Evolutionary conservation across 208 protist species (phyloP).

Genomic region (Trypanosomatidae sp.): DNA sequence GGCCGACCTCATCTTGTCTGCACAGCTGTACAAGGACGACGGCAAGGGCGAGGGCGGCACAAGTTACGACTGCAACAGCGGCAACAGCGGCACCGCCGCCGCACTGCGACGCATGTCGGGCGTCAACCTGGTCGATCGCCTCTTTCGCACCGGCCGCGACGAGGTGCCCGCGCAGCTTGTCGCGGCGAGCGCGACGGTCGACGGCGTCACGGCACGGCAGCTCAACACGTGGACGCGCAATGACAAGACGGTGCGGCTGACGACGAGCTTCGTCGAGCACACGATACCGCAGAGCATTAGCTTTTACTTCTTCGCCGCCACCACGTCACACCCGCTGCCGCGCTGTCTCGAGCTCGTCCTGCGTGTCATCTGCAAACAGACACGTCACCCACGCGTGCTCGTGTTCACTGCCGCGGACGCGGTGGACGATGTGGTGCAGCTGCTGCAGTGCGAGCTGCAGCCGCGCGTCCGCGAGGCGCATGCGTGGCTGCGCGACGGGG

Average conservation of each 20-base stretch:
- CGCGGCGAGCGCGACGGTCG: slow-evolving; percentile 72
- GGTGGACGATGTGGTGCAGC: slow-evolving; percentile 13
- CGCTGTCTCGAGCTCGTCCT: slow-evolving; percentile 27
- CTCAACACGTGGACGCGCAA: slow-evolving; percentile 84
- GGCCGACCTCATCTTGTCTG: slow-evolving; percentile 58
- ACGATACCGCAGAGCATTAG: slow-evolving; percentile 58
- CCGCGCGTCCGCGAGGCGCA: no score
- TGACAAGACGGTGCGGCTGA: slow-evolving; percentile 77
- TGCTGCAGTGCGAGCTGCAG: no score
- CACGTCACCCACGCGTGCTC: slow-evolving; percentile 39
- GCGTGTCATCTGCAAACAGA: slow-evolving; percentile 63
- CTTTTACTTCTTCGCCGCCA: slow-evolving; percentile 70
- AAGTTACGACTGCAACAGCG: no score
- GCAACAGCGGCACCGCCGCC: slow-evolving; percentile 3
- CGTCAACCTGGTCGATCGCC: slow-evolving; percentile 55
- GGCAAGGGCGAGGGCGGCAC: no score
- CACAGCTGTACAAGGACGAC: slow-evolving; percentile 8
- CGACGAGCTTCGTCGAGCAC: slow-evolving; percentile 83
- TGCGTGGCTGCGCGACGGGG: no score
- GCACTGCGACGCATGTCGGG: slow-evolving; percentile 34
- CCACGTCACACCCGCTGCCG: slow-evolving; percentile 17
- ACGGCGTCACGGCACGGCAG: slow-evolving; percentile 66
- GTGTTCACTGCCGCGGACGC: slow-evolving; percentile 36
- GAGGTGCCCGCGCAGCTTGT: slow-evolving; percentile 83
- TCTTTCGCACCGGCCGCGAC: slow-evolving; percentile 53